Conservation (phyloP, 73 alveolate species). For the Paraurostyla sp. region DNA sequence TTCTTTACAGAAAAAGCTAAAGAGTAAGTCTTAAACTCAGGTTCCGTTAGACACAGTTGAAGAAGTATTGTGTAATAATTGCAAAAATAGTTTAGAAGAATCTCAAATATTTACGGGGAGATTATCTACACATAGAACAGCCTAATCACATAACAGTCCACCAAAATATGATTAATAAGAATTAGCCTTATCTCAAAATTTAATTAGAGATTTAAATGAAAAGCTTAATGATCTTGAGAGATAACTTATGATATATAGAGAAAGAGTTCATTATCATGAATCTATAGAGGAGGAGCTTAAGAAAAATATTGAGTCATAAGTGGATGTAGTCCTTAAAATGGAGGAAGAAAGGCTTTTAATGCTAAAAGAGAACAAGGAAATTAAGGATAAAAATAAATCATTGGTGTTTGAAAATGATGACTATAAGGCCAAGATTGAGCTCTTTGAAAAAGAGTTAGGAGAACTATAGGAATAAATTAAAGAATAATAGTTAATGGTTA, state of each 20-base stretch:
- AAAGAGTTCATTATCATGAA: conserved; percentile 47
- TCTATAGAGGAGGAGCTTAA: conserved; percentile 61
- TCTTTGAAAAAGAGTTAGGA: conserved; percentile 50
- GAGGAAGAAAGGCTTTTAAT: conserved; percentile 64
- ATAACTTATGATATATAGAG: conserved; percentile 43
- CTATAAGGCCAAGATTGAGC: conserved; percentile 27
- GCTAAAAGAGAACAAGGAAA: conserved; percentile 46
- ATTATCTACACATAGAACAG: neutral
- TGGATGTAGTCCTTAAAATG: conserved; percentile 65
- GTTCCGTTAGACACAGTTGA: conserved; percentile 51
- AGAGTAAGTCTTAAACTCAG: neutral
- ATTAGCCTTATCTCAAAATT: neutral
- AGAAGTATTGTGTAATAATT: conserved; percentile 59
- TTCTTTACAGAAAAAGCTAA: conserved; percentile 13
- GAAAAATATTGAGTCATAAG: conserved; percentile 59
- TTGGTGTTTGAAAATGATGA: conserved; percentile 31
- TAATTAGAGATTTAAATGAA: conserved; percentile 22
- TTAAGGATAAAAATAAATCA: neutral
- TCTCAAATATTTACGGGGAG: conserved; percentile 34
- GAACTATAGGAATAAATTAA: conserved; percentile 46
- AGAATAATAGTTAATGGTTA: conserved; percentile 23
- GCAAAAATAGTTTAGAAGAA: conserved; percentile 74
- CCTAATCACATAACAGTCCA: no score
- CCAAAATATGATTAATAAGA: neutral
- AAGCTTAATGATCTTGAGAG: conserved; percentile 45